Evolutionary conservation across 2,329 filamentous ascomycete species (phyloP).

Genomic region (Colletotrichum sp.): DNA sequence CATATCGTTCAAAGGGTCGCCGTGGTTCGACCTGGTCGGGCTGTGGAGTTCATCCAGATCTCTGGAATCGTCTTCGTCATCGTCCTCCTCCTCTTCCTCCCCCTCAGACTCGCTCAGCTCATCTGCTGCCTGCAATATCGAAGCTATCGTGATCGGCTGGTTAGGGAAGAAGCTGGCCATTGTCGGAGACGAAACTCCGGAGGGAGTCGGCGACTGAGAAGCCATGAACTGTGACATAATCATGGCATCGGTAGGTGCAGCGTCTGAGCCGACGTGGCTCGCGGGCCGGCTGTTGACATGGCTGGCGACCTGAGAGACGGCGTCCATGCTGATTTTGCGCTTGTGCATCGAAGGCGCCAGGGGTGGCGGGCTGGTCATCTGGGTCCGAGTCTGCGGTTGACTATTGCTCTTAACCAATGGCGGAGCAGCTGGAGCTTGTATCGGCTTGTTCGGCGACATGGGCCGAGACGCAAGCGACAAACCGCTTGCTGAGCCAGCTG

Average conservation of each 20-base stretch:
- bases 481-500: conserved; percentile 19
- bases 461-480: conserved; percentile 44
- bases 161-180: conserved; percentile 28
- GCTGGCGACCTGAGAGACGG: conserved; percentile 36
- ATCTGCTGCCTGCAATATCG: conserved; percentile 61
- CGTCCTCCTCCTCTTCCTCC: conserved; percentile 22
- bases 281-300: conserved; percentile 23
- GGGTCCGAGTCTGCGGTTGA: conserved; percentile 30
- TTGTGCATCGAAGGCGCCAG: conserved; percentile 38
- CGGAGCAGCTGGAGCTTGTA: conserved; percentile 13
- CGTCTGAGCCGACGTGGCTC: conserved; percentile 26
- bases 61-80: conserved; percentile 17
- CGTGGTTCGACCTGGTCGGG: conserved; percentile 60
- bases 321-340: conserved; percentile 48
- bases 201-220: conserved; percentile 31
- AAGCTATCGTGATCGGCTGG: conserved; percentile 55
- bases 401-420: conserved; percentile 20
- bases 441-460: conserved; percentile 55
- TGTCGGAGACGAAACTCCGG: conserved; percentile 41
- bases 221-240: conserved; percentile 39
- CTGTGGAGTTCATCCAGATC: conserved; percentile 50
- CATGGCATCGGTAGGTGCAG: conserved; percentile 37
- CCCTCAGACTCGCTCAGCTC: conserved; percentile 46
- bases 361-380: conserved; percentile 39
- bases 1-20: conserved; percentile 73